Evolutionary conservation across 169 alveolate genomes (phyloP), one percentile per base, ranked within the genome.

Genomic region (Plasmodium knowlesi): DNA sequence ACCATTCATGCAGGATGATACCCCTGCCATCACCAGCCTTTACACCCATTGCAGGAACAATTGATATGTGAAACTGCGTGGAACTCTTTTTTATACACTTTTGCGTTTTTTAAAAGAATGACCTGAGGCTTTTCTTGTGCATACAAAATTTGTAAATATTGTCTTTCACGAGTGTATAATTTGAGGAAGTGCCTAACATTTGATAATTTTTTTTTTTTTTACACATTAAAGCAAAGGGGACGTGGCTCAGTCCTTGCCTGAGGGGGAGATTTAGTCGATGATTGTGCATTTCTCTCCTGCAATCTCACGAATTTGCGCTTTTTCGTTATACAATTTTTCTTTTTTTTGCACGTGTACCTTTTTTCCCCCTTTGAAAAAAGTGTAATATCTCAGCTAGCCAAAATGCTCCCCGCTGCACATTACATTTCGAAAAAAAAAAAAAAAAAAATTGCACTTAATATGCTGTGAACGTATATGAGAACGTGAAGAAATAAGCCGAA

Each of bases 121-220:
- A 67, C 4, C 16, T 67, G 14, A 67, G 12, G 76, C 37, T 67
- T 67, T 67, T 22, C 22, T 5, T 67, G 76, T 28, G n/a, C 37
- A 67, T 25, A 67, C 9, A 67, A 67, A 67, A 3, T 25, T 67
- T 67, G 37, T 67, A 67, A 67, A 3, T 25, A 67, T 67, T 67
- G 76, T 67, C 34, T 79, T 79, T 79, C n/a, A 41, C n/a, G 19
- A 79, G 84, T 79, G 70, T 79, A 39, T 41, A 79, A 39, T 79
- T 79, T 79, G 32, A 79, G 25, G 37, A 79, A 79, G 10, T 79
- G 72, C 76, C 37, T 67, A 67, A 25, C 37, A 5, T 67, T 67
- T 67, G 37, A 67, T 67, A 28, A 9, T 67, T 67, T 67, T 67
- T 54, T 67, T 67, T 67, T 54, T 43, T 79, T 37, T 79, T 79